Conservation (phyloP, 208 protist species). For the Trypanosoma rangeli region DNA sequence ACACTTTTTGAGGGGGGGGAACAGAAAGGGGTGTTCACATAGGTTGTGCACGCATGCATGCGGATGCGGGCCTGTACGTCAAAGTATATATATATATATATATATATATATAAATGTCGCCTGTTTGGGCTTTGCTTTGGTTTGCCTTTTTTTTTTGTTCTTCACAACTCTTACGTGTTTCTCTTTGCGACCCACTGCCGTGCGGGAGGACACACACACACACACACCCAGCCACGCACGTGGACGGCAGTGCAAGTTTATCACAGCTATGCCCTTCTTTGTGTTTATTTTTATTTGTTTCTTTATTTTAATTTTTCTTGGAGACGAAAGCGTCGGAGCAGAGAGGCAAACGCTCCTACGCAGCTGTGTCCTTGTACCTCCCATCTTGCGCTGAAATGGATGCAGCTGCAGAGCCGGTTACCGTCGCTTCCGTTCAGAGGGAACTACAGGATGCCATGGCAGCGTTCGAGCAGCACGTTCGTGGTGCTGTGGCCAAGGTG, state of each 20-base stretch:
- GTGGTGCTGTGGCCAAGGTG: slow-evolving; percentile 10
- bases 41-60: not conserved
- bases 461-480: slow-evolving; percentile 8
- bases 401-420: not conserved
- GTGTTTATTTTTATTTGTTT: too few relatives aligned
- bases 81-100: too few relatives aligned
- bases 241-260: too few relatives aligned
- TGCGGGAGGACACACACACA: not conserved
- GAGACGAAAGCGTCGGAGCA: too few relatives aligned
- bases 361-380: too few relatives aligned
- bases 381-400: not conserved
- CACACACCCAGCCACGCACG: not conserved
- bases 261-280: too few relatives aligned
- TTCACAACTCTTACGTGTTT: not conserved
- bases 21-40: too few relatives aligned
- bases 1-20: not conserved
- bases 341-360: too few relatives aligned
- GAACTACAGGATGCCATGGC: not conserved
- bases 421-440: not conserved
- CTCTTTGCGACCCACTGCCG: not conserved
- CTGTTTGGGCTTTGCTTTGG: not conserved
- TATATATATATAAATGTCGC: too few relatives aligned
- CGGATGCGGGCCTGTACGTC: not conserved
- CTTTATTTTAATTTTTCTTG: too few relatives aligned
- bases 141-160: not conserved